Base-by-base conservation (phyloP, 164 flowering plant species). In the Aristolochia contorta region DNA sequence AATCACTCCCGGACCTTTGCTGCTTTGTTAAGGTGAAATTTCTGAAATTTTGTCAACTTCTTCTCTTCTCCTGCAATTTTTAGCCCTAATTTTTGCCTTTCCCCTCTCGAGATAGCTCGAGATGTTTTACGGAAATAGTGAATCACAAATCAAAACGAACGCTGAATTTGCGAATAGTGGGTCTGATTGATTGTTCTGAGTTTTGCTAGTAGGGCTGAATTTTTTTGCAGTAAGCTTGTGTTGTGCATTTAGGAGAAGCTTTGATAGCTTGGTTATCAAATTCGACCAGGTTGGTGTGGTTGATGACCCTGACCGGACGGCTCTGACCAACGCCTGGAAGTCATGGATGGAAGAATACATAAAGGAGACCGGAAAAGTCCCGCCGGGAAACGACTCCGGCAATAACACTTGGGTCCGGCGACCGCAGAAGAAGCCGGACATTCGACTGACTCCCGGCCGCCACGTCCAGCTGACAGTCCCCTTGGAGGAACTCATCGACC, bases 261-360 rank as follows among this genome's bases (percentile, higher is more conserved):
- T 18, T 21, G 22, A 60, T 60, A 3, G n/a, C n/a, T n/a, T n/a
- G 21, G 51, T 12, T 25, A 7, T 50, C 8, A 50, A 12, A 20
- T 61, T 45, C 19, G n/a, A 71, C 73, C 61, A 92, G 98, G 84
- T 82, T 49, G 86, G 78, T 14, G 73, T 84, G 47, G 85, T 93
- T 16, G 85, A 79, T 61, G 85, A 86, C 10, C 89, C 96, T 13
- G 92, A 86, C 58, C 81, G 82, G 75, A 61, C 82, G 22, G 77
- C 84, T 56, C 74, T 93, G 50, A 88, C 87, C 7, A 71, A 82
- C 68, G 96, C 96, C 16, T 93, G 97, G 99, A 93, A 90, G 71
- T 78, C 94, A 72, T 93, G 99, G 99, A 84, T 93, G 92, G 97
- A 93, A 78, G 97, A 90, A 69, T 84, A 88, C 74, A 88, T 93